Base-by-base conservation (phyloP, 768 basidiomycete genomes). In the Rhodotorula sphaerocarpa region DNA sequence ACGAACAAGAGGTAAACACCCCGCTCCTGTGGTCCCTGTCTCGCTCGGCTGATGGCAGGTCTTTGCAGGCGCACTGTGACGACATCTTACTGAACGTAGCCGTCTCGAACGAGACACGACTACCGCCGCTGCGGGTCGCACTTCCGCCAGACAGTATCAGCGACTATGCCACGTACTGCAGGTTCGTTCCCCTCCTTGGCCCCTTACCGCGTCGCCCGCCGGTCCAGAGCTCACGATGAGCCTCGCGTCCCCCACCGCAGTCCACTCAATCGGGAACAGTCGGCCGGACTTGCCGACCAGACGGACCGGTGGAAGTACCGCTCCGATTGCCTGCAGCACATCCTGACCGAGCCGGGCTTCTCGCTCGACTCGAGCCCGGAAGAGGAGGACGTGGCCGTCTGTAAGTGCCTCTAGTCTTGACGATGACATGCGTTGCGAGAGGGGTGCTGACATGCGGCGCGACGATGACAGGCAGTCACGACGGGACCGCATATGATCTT, bases 1-100 rank as follows among this genome's bases (percentile, higher is more conserved):
- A 46, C 25, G 45, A 46, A 25, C n/a, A 46, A 7, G 45, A 46
- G 45, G 45, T 46, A n/a, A 20, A 25, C 45, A 20, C 7, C n/a
- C 11, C 45, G 9, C 45, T 46, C 45, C 16, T 10, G 36, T 9
- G n/a, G 16, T 46, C n/a, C n/a, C n/a, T 10, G 11, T 46, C 45
- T 46, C 25, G 9, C 45, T 27, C n/a, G 5, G n/a, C 16, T n/a
- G 20, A 25, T n/a, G 9, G 9, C 7, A 7, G 45, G 10, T 36
- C 34, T 3, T 11, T 9, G 21, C 33, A 52, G 50, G 50, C 50
- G 10, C 50, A 52, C 25, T 52, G 50, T 34, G 50, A 52, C 50
- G 50, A 52, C 50, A n/a, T 52, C 34, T 34, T 52, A 23, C 34
- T 52, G 23, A 52, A 52, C n/a, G 7, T 46, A 7, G 45, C 25